A percentile compares a stretch with the other conserved stretches of the same genome.
Evolutionary conservation across 805 yeast genomes (phyloP).

Genomic region (Kluyveromyces wickerhamii): DNA sequence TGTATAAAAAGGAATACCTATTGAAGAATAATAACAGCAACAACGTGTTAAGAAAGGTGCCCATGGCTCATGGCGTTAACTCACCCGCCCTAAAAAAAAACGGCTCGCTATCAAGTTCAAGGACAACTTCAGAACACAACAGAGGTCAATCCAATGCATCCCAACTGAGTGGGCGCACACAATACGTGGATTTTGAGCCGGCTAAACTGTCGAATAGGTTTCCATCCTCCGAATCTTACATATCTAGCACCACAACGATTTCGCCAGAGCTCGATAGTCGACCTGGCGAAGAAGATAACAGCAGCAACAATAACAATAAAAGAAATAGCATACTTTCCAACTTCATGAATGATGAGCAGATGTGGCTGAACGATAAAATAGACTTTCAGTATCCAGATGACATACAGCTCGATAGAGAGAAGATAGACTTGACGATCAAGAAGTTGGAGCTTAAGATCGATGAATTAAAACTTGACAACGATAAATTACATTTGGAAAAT

Average conservation of each 20-base stretch:
- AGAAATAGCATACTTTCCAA: constrained; percentile 20
- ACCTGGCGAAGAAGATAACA: neutral
- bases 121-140: neutral
- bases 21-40: constrained; percentile 4
- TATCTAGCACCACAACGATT: constrained; percentile 3
- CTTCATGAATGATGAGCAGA: constrained; percentile 5
- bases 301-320: constrained; percentile 7
- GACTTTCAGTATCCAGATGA: constrained; percentile 1
- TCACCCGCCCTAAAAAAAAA: no score
- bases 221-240: constrained; percentile 4
- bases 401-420: constrained; percentile 2
- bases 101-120: no score
- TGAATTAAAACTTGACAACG: constrained; percentile 29
- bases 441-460: constrained; percentile 27
- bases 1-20: constrained; percentile 6
- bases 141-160: constrained; percentile 10
- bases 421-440: constrained; percentile 24
- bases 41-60: constrained; percentile 2
- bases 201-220: neutral
- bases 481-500: constrained; percentile 15
- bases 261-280: neutral
- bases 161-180: constrained; percentile 1
- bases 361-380: constrained; percentile 5
- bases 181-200: neutral
- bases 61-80: neutral